phyloP scores from a whole-genome alignment of 1,284 basidiomycete genomes.

The Naganishia albida region DNA sequence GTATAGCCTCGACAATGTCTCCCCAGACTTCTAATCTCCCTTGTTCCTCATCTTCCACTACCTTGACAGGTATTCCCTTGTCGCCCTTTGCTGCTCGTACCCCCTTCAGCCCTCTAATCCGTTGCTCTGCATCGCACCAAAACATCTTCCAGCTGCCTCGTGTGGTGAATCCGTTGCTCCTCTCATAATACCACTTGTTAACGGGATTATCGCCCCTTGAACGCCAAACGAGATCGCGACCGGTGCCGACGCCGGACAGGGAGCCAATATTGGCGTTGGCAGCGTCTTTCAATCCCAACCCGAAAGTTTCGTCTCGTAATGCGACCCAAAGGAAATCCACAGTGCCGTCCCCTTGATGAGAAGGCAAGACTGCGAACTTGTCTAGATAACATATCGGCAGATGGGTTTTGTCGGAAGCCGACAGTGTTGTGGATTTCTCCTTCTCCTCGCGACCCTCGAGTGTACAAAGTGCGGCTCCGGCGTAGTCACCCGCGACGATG shows the following conservation, averaged over 20 bases:
- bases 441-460: constrained; percentile 60
- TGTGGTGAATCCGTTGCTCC: constrained; percentile 80
- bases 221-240: constrained; percentile 95
- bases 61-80: constrained; percentile 65
- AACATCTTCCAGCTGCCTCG: constrained; percentile 82
- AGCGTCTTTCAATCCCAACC: constrained; percentile 87
- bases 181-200: constrained; percentile 99
- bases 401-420: constrained; percentile 15
- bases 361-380: constrained; percentile 96
- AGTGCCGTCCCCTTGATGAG: constrained; percentile 94
- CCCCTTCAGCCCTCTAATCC: constrained; percentile 41
- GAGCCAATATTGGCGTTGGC: constrained; percentile 91
- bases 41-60: constrained; percentile 77
- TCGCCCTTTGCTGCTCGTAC: constrained; percentile 49
- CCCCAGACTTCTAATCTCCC: constrained; percentile 76
- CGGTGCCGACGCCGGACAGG: constrained; percentile 80
- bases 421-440: constrained; percentile 10
- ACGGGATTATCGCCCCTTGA: constrained; percentile 89
- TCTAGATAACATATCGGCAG: constrained; percentile 75
- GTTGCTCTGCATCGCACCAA: constrained; percentile 92
- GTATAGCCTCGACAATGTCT: constrained; percentile 70
- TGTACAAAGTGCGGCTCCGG: constrained; percentile 92
- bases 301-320: constrained; percentile 96
- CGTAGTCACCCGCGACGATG: constrained; percentile 94
- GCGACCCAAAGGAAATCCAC: constrained; percentile 99